Evolutionary conservation across 768 basidiomycete species (phyloP).

Genomic region (Russula abietina): DNA sequence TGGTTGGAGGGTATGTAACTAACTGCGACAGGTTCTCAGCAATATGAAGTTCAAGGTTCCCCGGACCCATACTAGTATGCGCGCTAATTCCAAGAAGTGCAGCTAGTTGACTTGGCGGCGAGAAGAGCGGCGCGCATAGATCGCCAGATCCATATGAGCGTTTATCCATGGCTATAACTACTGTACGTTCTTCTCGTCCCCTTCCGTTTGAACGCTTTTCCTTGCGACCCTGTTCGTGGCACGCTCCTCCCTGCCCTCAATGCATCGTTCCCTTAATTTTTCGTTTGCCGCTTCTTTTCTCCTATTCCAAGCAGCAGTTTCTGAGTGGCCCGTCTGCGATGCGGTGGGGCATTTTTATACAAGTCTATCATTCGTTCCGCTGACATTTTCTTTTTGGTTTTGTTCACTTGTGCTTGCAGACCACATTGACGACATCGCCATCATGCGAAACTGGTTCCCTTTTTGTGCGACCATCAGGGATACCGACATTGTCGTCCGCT

Average conservation of each 20-base stretch:
- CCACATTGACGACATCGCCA: not conserved
- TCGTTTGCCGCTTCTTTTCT: not conserved
- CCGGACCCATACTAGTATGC: not conserved
- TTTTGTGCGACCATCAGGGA: not conserved
- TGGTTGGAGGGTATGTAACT: not conserved
- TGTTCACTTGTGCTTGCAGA: not conserved
- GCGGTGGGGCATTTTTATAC: not conserved
- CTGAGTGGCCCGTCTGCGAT: not conserved
- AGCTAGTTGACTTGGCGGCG: constrained; percentile 18
- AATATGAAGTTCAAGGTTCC: not conserved
- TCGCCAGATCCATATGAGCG: constrained; percentile 12
- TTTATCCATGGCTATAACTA: constrained; percentile 14
- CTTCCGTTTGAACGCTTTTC: not conserved
- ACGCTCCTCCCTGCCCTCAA: not conserved
- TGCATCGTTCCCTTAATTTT: not conserved
- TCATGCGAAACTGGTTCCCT: not conserved
- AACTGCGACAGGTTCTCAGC: not conserved
- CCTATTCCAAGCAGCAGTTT: constrained; percentile 8
- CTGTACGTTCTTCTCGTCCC: not conserved
- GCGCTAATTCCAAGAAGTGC: constrained; percentile 5
- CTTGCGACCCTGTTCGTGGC: not conserved
- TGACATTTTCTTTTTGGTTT: not conserved
- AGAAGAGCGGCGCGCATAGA: constrained; percentile 1
- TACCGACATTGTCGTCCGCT: not conserved
- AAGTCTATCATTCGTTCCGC: not conserved